Evolutionary conservation across 2,329 filamentous ascomycete genomes (phyloP).

Genomic region (Scortechinia acanthostroma): DNA sequence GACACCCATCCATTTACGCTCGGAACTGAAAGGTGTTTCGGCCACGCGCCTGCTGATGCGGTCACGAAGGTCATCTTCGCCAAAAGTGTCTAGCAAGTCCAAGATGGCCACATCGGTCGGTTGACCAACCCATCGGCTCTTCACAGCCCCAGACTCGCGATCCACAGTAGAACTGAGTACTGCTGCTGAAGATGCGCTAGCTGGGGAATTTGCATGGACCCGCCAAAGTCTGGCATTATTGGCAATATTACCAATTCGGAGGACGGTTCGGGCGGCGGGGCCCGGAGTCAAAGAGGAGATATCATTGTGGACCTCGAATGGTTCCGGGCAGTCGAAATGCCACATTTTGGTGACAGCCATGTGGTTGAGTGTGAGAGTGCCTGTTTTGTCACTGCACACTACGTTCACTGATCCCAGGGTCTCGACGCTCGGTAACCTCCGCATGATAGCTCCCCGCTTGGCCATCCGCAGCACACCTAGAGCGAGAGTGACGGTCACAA

Average conservation of each 20-base stretch:
- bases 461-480: conserved; percentile 96
- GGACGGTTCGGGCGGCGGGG: conserved; percentile 69
- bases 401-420: conserved; percentile 98
- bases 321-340: conserved; percentile 68
- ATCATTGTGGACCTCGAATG: conserved; percentile 44
- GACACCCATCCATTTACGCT: conserved; percentile 98
- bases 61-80: conserved; percentile 84
- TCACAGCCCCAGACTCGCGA: conserved; percentile 49
- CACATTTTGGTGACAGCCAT: conserved; percentile 97
- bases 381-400: conserved; percentile 98
- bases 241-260: conserved; percentile 90
- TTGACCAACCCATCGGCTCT: conserved; percentile 91
- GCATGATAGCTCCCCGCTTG: conserved; percentile 86
- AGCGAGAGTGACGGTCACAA: conserved; percentile 92
- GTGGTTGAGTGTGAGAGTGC: conserved; percentile 92
- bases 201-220: conserved; percentile 56
- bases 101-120: conserved; percentile 96
- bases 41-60: conserved; percentile 74
- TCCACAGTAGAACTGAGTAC: conserved; percentile 79
- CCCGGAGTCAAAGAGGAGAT: conserved; percentile 51
- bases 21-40: conserved; percentile 92
- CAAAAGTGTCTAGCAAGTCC: conserved; percentile 82
- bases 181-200: conserved; percentile 66
- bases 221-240: conserved; percentile 78
- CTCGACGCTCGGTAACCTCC: conserved; percentile 91